Base-by-base conservation (phyloP, 805 yeast species). In the Starmerella cellae region DNA sequence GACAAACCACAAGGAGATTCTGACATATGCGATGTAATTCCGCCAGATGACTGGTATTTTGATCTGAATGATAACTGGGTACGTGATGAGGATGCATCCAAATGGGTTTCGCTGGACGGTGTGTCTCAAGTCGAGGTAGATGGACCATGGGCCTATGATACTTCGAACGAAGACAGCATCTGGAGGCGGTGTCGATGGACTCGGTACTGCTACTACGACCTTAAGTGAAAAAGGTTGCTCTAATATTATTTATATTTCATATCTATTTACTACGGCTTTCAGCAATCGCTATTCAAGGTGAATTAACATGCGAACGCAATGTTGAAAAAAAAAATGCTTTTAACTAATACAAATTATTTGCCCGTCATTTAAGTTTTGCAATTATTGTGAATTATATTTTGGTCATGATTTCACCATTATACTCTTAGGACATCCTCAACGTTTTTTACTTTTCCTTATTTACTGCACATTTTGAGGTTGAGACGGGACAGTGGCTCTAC, bases 41-140 rank as follows among this genome's bases (percentile, higher is more conserved):
- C 93, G 1, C 95, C 95, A 1, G 54, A 54, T 10, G 77, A 75
- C 13, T 85, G 95, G 95, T 66, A 67, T 45, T 85, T 75, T 57
- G 77, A 73, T 44, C 61, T 62, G 22, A 71, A 69, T 22, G 68
- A 70, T 35, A 63, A 65, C 10, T 85, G 95, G 95, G 60, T 60
- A 38, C 63, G 77, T 13, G 95, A 84, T 53, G 51, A 54, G 14
- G 58, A 71, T 33, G 75, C 79, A 0, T 49, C 45, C 1, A 53
- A 52, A 2, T 82, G 88, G 78, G 64, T 75, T 5, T 37, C 49
- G 4, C 21, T n/a, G 21, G 64, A 78, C 27, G 66, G 67, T 1
- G 46, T 67, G 44, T 39, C 54, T 28, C 34, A 58, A 38, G 51
- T 60, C 23, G 49, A 51, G 27, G 26, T 44, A 5, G 58, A 59